Base-by-base conservation (phyloP, 192 early-diverging fungal genomes). In the Backusella circina region DNA sequence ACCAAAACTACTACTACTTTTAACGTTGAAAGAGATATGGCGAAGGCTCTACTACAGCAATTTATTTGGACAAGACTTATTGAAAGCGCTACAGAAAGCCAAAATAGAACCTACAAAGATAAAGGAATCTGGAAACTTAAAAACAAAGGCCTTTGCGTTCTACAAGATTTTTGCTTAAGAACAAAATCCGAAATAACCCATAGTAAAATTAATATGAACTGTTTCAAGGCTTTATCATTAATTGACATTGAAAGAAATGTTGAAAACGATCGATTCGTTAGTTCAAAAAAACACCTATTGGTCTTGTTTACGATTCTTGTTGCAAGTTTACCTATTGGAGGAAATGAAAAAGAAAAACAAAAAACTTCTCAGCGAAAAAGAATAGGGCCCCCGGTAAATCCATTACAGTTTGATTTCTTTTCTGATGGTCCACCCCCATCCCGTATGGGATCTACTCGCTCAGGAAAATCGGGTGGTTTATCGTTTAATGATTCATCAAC, bases 1-100 rank as follows among this genome's bases (percentile, higher is more conserved):
- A 85, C 82, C 26, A 86, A 86, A 1, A 83, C 83, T 12, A 88
- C 85, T 2, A 89, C 85, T 2, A 86, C 87, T 13, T 88, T 90
- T 64, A 86, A 82, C 5, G 83, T 90, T 74, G 80, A 83, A 37
- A 64, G 77, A 30, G 87, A 88, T 39, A 88, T 90, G 87, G 86
- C 87, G 31, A 87, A 85, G 44, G 71, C 75, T 51, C 54, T 90
- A 1, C 86, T 87, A 37, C 85, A 88, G 75, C 80, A 85, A 31
- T 88, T 90, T 35, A 86, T 87, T 82, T 82, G 85, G 23, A 83
- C 85, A 10, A 83, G 74, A 13, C 67, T 88, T 23, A 81, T 88
- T 65, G 84, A 87, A 67, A 82, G 75, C 47, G 79, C 84, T 2
- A 65, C 67, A 0, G 88, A 90, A 26, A 71, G 78, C 2, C 67